phyloP scores from a whole-genome alignment of 345 rosid species.

The Gossypium herbaceum region DNA sequence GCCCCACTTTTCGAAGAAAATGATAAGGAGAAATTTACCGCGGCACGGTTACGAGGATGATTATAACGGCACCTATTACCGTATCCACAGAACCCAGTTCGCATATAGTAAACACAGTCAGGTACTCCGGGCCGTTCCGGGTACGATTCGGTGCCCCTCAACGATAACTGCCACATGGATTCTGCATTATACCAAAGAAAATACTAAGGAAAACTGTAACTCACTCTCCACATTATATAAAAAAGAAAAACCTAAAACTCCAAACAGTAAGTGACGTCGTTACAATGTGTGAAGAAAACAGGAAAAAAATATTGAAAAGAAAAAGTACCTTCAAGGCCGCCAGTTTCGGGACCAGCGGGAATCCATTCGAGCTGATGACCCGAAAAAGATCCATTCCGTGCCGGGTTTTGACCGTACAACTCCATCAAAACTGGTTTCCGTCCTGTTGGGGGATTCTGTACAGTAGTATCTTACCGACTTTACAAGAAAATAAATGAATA shows the following conservation, averaged over 20 bases:
- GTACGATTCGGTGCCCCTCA: constrained; percentile 52
- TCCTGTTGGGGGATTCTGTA: constrained; percentile 28
- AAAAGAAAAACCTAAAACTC: constrained; percentile 25
- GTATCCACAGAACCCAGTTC: constrained; percentile 83
- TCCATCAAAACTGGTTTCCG: constrained; percentile 38
- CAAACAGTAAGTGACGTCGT: not conserved
- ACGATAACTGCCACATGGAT: constrained; percentile 72
- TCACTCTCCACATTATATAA: constrained; percentile 20
- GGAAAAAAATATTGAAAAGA: constrained; percentile 9
- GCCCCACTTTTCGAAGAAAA: not conserved
- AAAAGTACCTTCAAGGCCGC: constrained; percentile 62
- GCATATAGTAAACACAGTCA: constrained; percentile 90
- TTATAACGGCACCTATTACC: constrained; percentile 86
- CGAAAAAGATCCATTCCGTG: constrained; percentile 53
- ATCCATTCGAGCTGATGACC: constrained; percentile 59
- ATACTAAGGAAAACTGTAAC: constrained; percentile 30
- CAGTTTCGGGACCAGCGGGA: constrained; percentile 49
- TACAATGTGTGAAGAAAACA: constrained; percentile 1
- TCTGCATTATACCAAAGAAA: constrained; percentile 41
- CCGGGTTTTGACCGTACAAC: constrained; percentile 61
- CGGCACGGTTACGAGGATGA: constrained; percentile 88
- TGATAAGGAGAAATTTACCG: constrained; percentile 40
- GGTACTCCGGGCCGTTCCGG: constrained; percentile 77
- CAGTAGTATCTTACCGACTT: constrained; percentile 33
- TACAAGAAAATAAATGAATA: constrained; percentile 14